Evolutionary conservation across 108 stramenopile genomes (phyloP), one percentile per base, ranked within the genome.

Genomic region (Skeletonema grethae): DNA sequence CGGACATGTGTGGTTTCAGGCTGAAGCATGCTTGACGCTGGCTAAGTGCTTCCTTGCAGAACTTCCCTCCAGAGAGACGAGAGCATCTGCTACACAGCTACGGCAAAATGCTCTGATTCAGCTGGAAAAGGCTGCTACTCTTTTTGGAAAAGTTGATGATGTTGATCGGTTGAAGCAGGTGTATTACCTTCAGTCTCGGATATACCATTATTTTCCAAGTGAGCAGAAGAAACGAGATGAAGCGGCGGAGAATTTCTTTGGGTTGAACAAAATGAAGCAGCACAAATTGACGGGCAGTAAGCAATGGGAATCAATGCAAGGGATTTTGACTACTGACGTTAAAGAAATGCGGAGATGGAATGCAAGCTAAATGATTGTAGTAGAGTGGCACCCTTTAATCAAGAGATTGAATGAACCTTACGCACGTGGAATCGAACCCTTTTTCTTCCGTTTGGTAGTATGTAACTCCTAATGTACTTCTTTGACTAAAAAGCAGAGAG

Each of bases 11-110:
- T 87, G 72, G 67, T 83, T 78, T 36, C 87, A 86, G 35, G 92
- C 79, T 0, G 90, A 96, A 48, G 92, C 91, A 48, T 90, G 63
- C 57, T 67, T 92, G 65, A 92, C 91, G 32, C 70, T 91, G 25
- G 85, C 90, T 5, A 91, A 90, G 53, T 86, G 88, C 41, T 53
- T 86, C 48, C 65, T 95, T 22, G 77, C 84, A 13, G 81, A 85
- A 67, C 69, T 73, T 36, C 67, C 50, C 46, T 38, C 41, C n/a
- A 72, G 16, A 48, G 68, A 68, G 7, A 63, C 53, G 30, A 20
- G 34, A 16, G 31, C 50, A 28, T 55, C 46, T 10, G 25, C 48
- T 5, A 32, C 61, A 12, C 45, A 67, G 50, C 56, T 70, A 43
- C 70, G 70, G 57, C 41, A 46, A 35, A 65, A 77, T 43, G 77